Conservation (phyloP, 345 rosid species). For the Eucalyptus sp. region DNA sequence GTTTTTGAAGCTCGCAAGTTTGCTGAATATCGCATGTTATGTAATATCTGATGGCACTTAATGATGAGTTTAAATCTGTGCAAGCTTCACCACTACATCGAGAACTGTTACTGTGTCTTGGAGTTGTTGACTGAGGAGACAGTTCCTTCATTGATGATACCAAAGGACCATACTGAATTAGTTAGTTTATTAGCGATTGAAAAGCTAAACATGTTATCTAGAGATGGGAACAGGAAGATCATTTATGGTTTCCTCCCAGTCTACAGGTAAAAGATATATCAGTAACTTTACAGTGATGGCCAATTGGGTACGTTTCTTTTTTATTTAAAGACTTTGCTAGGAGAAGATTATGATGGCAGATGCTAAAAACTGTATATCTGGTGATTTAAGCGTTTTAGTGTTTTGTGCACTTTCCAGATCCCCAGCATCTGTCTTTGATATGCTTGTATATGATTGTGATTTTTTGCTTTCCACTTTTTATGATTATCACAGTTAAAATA, state of each 20-base stretch:
- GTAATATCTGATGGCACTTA: neutral
- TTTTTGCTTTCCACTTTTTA: neutral
- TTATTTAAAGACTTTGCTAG: neutral
- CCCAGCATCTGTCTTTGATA: neutral
- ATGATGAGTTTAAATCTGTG: neutral
- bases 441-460: neutral
- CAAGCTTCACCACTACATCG: neutral
- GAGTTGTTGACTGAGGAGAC: neutral
- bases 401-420: neutral
- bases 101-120: neutral
- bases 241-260: neutral
- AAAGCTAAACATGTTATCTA: neutral
- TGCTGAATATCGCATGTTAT: neutral
- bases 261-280: neutral
- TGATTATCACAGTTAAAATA: neutral
- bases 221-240: neutral
- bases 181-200: neutral
- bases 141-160: neutral
- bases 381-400: neutral
- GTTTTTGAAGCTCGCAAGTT: neutral
- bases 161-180: neutral
- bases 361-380: neutral
- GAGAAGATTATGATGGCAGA: neutral
- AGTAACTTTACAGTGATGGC: neutral
- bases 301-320: neutral